Evolutionary conservation across 2,329 filamentous ascomycete species (phyloP), one percentile per base, ranked within the genome.

Genomic region (Aspergillus neoniger): DNA sequence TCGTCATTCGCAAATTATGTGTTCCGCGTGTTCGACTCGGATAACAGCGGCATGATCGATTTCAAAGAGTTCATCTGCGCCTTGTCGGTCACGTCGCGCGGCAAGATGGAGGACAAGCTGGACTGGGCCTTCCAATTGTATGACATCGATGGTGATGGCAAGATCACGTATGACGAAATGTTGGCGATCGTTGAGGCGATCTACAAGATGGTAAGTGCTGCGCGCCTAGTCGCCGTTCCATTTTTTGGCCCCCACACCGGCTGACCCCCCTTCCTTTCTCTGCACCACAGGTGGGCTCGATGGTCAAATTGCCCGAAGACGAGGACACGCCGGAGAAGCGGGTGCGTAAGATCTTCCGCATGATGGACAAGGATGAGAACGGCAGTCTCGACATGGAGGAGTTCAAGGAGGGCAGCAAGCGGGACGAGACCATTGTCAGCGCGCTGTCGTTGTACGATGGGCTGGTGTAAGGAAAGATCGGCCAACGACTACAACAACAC

Each of bases 361-460:
- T 98, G 95, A 99, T 99, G 95, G 95, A 99, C 83, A 99, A 99
- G 85, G 95, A 99, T 77, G 94, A 98, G 82, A 98, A 98, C 75
- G 95, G 94, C 70, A 96, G 91, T 74, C 81, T 99, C 70, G 94
- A 98, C 76, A 94, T 97, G 85, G 90, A 93, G 63, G 95, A 99
- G 77, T 99, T 99, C 84, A 98, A 98, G 81, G 95, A 99, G 81
- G 95, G 95, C 69, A 96, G 92, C 82, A 97, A 98, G 83, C 91
- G 93, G 62, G 95, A 99, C 79, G 94, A 98, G 82, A 99, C 95
- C 9, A 99, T 99, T 74, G 95, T 99, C 61, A 98, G 94, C 57
- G 95, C 95, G 36, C 83, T 99, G 73, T 97, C 93, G 60, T 84
- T 99, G 66, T 99, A 99, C 73, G 95, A 99, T 74, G 95, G 95